A percentile compares a stretch with the other conserved stretches of the same genome.
Conservation (phyloP, 306 rosid genomes). For the Fragaria nilgerrensis region DNA sequence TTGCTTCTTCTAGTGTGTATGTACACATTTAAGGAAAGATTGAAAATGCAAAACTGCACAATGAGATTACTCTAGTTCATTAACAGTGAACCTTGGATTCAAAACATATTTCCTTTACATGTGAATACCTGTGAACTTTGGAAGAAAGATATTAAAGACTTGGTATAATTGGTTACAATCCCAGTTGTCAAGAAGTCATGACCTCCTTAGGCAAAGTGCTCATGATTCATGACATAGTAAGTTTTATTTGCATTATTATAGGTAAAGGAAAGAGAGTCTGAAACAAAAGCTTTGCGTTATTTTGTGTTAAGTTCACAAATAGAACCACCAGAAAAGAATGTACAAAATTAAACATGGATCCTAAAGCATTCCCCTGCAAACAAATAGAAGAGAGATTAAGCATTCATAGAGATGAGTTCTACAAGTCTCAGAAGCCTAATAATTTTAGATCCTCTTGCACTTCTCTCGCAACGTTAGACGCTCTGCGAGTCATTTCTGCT, state of each 20-base stretch:
- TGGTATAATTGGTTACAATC: conserved; percentile 2
- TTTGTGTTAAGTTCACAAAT: not conserved
- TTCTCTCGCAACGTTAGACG: not conserved
- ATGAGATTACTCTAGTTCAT: not conserved
- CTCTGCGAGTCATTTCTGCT: not conserved
- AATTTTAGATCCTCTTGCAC: not conserved
- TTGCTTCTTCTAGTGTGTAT: not conserved
- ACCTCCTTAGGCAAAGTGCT: not conserved
- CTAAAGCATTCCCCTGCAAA: not conserved
- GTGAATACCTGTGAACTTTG: not conserved
- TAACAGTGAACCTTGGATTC: not conserved
- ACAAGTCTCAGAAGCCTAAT: not conserved
- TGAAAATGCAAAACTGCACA: not conserved
- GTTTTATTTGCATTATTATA: not conserved
- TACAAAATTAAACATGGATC: not conserved
- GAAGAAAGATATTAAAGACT: too few relatives aligned
- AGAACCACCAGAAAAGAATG: not conserved
- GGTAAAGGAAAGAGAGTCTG: not conserved
- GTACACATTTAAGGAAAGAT: too few relatives aligned
- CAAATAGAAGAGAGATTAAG: not conserved
- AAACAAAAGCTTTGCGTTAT: not conserved
- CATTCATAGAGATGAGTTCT: not conserved
- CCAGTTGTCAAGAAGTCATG: not conserved
- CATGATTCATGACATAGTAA: not conserved
- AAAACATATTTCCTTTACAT: not conserved